Percentiles rank a stretch among this genome's conserved stretches.
Evolutionary conservation across 805 yeast genomes (phyloP).

Genomic region (Brettanomyces sp.): DNA sequence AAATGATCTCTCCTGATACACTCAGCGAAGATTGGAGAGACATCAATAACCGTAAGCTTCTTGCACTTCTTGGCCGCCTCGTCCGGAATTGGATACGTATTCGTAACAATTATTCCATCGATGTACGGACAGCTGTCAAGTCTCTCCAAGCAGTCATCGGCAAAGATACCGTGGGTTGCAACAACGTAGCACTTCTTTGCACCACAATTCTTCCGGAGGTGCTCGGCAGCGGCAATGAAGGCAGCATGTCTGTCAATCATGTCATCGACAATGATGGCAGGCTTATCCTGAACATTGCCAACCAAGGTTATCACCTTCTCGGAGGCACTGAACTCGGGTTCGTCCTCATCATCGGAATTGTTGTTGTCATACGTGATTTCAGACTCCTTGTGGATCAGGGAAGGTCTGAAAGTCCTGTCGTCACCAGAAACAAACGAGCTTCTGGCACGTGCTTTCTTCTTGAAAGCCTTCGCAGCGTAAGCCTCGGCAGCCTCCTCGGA

Average conservation of each 20-base stretch:
- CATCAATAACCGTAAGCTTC: slow-evolving; percentile 82
- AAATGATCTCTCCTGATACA: slow-evolving; percentile 98
- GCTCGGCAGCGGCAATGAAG: slow-evolving; percentile 97
- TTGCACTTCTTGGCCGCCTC: slow-evolving; percentile 46
- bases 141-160: slow-evolving; percentile 75
- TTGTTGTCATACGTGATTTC: slow-evolving; percentile 50
- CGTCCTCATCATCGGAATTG: slow-evolving; percentile 86
- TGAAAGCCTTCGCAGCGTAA: not conserved
- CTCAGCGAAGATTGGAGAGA: slow-evolving; percentile 92
- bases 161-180: slow-evolving; percentile 94
- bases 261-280: slow-evolving; percentile 92
- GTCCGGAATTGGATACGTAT: slow-evolving; percentile 82
- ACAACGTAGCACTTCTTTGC: slow-evolving; percentile 84
- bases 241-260: slow-evolving; percentile 94
- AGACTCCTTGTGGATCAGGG: slow-evolving; percentile 16
- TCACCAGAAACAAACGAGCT: slow-evolving; percentile 3
- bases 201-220: slow-evolving; percentile 90
- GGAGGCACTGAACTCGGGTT: slow-evolving; percentile 45
- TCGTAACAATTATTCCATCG: slow-evolving; percentile 89
- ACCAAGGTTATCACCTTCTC: slow-evolving; percentile 93
- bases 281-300: slow-evolving; percentile 87
- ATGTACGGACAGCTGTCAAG: slow-evolving; percentile 73
- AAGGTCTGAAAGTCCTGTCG: slow-evolving; percentile 9
- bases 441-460: slow-evolving; percentile 26
- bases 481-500: slow-evolving; percentile 3